Evolutionary conservation across 2,329 filamentous ascomycete species (phyloP), one percentile per base, ranked within the genome.

Genomic region (Talaromyces sp.): DNA sequence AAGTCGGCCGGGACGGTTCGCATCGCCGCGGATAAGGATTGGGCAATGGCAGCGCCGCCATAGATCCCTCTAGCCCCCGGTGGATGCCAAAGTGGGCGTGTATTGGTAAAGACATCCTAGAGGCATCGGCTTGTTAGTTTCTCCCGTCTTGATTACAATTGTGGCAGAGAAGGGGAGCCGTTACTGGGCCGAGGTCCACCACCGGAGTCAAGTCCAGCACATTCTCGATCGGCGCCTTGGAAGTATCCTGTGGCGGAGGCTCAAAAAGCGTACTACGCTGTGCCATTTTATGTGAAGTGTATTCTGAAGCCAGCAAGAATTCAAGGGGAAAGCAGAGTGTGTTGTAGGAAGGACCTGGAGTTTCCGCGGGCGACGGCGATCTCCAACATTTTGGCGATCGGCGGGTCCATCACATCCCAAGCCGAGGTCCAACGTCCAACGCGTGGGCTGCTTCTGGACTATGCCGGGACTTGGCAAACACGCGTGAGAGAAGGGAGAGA

Each of bases 81-180:
- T 0, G 94, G 94, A 64, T 95, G 92, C 92, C 92, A 97, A 56
- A 94, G 82, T 19, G 88, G 88, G 33, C 91, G 88, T 2, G 91
- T 90, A 72, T 99, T 99, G 50, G 94, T 97, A 79, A 94, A 99
- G 63, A 97, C 87, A 70, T 96, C 89, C 87, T 90, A 56, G 44
- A 37, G 6, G 35, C 14, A 43, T 11, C 13, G 3, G 16, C 30
- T 8, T 6, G 44, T 56, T 30, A 58, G 49, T 14, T 4, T 29
- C 24, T 35, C 29, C 8, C 16, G 27, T 35, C 35, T 47, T 42
- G 52, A 47, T 17, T 11, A 19, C 10, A 36, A 27, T 24, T 45
- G 43, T 11, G 20, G 27, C 40, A 20, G 9, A 17, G 41, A 27
- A 30, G 19, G 10, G 19, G 39, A 3, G 27, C n/a, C 54, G 84